These are phyloP conservation scores for Penicillium thymicola DNA, from an alignment of 2,329 filamentous ascomycete species.

Conservation along the genomic window DNA sequence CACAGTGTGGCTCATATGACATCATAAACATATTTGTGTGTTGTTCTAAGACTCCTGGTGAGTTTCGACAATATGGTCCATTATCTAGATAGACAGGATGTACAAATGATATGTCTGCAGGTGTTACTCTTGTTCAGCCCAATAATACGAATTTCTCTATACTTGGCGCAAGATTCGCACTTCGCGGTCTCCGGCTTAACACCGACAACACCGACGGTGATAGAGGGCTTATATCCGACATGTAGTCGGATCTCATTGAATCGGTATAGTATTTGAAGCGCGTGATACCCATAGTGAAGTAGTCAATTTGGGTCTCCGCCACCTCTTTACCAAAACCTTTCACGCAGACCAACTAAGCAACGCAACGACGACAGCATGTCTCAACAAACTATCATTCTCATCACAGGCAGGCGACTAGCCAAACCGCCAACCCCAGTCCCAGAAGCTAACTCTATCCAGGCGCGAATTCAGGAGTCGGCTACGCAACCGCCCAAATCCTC, in stretches of 20 bases:
- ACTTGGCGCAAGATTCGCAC: too few species aligned
- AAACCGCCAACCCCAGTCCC: not conserved
- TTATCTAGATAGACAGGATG: not conserved
- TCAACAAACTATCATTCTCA: conserved; percentile 5
- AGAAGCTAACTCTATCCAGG: conserved; percentile 8
- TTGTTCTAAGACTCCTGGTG: too few species aligned
- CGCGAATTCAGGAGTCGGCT: conserved; percentile 22
- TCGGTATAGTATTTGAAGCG: not conserved
- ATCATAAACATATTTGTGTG: not conserved
- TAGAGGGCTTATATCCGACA: not conserved
- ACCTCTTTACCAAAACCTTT: not conserved
- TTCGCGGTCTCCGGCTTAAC: not conserved
- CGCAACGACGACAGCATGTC: not conserved
- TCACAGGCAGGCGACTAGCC: conserved; percentile 2
- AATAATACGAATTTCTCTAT: not conserved
- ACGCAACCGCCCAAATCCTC: conserved; percentile 16
- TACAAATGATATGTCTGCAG: not conserved
- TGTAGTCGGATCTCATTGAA: not conserved
- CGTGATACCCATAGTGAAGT: not conserved
- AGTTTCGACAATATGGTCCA: not conserved
- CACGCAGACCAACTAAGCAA: not conserved
- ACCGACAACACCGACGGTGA: not conserved
- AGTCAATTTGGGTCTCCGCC: too few species aligned
- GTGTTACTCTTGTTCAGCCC: not conserved
- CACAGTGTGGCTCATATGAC: not conserved